phyloP scores from a whole-genome alignment of 768 basidiomycete species.

The Gloeostereum incarnatum region DNA sequence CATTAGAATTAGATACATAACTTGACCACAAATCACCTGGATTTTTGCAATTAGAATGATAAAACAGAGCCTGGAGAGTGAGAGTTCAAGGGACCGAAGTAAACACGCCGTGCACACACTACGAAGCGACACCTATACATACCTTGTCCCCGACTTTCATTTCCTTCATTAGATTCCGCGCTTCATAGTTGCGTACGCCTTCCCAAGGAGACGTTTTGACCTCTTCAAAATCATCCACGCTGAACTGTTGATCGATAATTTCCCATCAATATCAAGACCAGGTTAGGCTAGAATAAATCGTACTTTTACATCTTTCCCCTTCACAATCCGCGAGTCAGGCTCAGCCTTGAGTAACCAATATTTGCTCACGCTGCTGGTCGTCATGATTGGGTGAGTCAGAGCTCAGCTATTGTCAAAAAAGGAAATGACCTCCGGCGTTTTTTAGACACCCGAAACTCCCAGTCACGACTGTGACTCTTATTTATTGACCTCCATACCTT shows the following conservation, averaged over 20 bases:
- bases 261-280: neutral
- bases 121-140: too few relatives aligned
- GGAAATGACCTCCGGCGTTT: too few relatives aligned
- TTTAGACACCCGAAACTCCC: too few relatives aligned
- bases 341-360: constrained; percentile 84
- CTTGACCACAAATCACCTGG: constrained; percentile 47
- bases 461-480: too few relatives aligned
- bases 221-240: constrained; percentile 77
- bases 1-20: constrained; percentile 7
- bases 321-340: constrained; percentile 75
- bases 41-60: constrained; percentile 80
- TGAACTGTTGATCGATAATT: constrained; percentile 41
- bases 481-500: too few relatives aligned
- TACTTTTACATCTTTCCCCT: constrained; percentile 83
- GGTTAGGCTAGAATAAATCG: constrained; percentile 4
- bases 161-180: constrained; percentile 74
- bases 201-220: constrained; percentile 73
- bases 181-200: constrained; percentile 81
- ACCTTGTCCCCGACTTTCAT: constrained; percentile 75
- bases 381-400: too few relatives aligned
- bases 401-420: too few relatives aligned
- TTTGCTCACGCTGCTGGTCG: constrained; percentile 11
- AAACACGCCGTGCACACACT: too few relatives aligned
- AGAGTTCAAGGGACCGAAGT: neutral
- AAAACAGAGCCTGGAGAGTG: constrained; percentile 61